Evolutionary conservation across 192 early-diverging fungal species (phyloP).

Genomic region (Glomus cerebriforme): DNA sequence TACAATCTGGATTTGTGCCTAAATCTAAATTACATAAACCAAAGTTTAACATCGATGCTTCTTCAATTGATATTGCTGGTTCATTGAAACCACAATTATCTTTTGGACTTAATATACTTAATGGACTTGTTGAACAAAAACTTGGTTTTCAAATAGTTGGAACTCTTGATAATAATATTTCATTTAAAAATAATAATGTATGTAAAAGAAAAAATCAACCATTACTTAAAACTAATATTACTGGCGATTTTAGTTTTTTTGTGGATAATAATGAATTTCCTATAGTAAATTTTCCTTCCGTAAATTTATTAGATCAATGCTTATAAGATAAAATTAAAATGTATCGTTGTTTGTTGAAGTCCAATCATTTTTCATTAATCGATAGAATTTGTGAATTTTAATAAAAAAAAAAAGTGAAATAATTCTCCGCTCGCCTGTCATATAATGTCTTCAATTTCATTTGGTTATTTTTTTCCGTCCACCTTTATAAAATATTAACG

Average conservation of each 20-base stretch:
- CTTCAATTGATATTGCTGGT: not conserved
- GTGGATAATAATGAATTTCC: not conserved
- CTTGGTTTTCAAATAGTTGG: not conserved
- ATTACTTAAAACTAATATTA: not conserved
- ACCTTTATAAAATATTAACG: too few relatives aligned
- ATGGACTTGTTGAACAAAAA: not conserved
- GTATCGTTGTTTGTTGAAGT: too few relatives aligned
- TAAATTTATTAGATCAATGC: not conserved
- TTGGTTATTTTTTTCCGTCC: too few relatives aligned
- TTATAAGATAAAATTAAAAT: too few relatives aligned
- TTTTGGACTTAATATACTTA: not conserved
- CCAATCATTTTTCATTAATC: too few relatives aligned
- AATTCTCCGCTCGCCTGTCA: too few relatives aligned
- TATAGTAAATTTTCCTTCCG: not conserved
- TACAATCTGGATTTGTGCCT: not conserved
- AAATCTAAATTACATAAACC: not conserved
- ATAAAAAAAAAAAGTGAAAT: too few relatives aligned
- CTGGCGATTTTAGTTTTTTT: slow-evolving; percentile 22
- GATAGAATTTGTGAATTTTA: too few relatives aligned
- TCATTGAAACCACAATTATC: slow-evolving; percentile 13
- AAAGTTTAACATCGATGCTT: not conserved
- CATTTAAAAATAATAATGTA: not conserved
- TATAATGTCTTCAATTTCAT: too few relatives aligned
- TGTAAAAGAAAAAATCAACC: not conserved
- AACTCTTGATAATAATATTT: not conserved